phyloP scores from a whole-genome alignment of 1,139 yeast species.

The Blastobotrys proliferans region DNA sequence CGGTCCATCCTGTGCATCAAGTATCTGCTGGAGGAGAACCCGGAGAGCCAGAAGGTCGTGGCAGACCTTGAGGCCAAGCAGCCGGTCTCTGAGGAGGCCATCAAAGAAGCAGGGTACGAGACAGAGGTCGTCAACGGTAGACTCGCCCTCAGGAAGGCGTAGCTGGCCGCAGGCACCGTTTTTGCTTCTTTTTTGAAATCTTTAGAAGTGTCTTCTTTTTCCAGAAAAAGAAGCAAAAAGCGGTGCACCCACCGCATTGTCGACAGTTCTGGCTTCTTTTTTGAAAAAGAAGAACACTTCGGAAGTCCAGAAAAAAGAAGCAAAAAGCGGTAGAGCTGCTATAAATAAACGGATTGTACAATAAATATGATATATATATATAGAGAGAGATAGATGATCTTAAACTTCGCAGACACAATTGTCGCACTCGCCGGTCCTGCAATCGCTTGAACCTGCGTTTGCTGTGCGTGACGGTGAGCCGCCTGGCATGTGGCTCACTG shows the following conservation, averaged over 20 bases:
- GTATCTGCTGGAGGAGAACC: conserved; percentile 59
- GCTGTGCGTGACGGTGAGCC: conserved; percentile 5
- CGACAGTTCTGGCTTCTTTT: no score
- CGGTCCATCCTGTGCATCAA: conserved; percentile 75
- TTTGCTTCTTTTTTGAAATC: no score
- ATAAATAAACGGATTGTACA: neutral
- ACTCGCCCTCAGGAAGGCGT: conserved; percentile 37
- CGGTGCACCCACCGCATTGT: no score
- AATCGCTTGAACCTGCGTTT: conserved; percentile 5
- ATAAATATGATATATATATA: conserved; percentile 5
- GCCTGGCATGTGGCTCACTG: conserved; percentile 46
- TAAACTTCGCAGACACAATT: conserved; percentile 24
- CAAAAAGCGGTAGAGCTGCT: no score
- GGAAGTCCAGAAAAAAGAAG: neutral
- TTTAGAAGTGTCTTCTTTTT: neutral
- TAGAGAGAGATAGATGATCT: neutral
- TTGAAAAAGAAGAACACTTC: no score
- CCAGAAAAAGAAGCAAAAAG: no score
- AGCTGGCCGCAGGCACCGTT: neutral
- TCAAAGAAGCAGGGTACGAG: conserved; percentile 57
- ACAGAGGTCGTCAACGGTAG: conserved; percentile 55
- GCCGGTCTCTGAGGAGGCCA: conserved; percentile 45
- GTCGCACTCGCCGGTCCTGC: conserved; percentile 20
- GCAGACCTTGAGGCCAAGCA: conserved; percentile 57
- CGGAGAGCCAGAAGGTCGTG: conserved; percentile 69